A percentile compares a stretch with the other conserved stretches of the same genome.
phyloP scores from a whole-genome alignment of 495 filamentous ascomycete species.

The Penicillium lagena region DNA sequence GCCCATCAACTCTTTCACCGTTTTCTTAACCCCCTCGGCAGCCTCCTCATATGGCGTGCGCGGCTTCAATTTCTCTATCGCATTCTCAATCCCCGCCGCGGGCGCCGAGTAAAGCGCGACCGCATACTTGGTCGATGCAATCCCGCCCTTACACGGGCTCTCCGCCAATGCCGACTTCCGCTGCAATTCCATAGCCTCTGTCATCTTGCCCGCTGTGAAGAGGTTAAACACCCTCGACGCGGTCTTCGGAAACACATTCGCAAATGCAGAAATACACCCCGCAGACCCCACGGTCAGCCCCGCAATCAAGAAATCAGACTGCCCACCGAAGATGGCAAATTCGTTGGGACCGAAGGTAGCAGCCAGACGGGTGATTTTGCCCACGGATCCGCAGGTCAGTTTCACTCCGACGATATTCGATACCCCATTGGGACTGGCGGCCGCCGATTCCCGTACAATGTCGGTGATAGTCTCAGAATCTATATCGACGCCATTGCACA shows the following conservation, averaged over 20 bases:
- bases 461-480: slow-evolving; percentile 54
- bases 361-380: slow-evolving; percentile 56
- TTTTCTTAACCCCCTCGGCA: slow-evolving; percentile 38
- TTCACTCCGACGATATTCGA: slow-evolving; percentile 60
- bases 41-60: slow-evolving; percentile 53
- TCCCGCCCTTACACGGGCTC: slow-evolving; percentile 52
- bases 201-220: slow-evolving; percentile 38
- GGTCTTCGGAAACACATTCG: slow-evolving; percentile 56
- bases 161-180: slow-evolving; percentile 46
- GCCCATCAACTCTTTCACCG: slow-evolving; percentile 41
- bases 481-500: slow-evolving; percentile 66
- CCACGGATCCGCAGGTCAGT: slow-evolving; percentile 63
- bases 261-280: slow-evolving; percentile 63
- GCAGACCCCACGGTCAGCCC: slow-evolving; percentile 43
- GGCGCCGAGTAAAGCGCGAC: slow-evolving; percentile 48
- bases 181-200: slow-evolving; percentile 52
- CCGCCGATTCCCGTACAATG: slow-evolving; percentile 38
- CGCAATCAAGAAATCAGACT: slow-evolving; percentile 62
- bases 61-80: slow-evolving; percentile 48
- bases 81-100: slow-evolving; percentile 50
- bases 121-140: slow-evolving; percentile 61
- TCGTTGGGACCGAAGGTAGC: slow-evolving; percentile 45
- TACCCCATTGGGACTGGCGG: slow-evolving; percentile 35
- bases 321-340: slow-evolving; percentile 63
- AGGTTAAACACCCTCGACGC: slow-evolving; percentile 48